A percentile compares a stretch with the other conserved stretches of the same genome.
Evolutionary conservation across 2,329 filamentous ascomycete species (phyloP).

Genomic region (Monascus ruber): DNA sequence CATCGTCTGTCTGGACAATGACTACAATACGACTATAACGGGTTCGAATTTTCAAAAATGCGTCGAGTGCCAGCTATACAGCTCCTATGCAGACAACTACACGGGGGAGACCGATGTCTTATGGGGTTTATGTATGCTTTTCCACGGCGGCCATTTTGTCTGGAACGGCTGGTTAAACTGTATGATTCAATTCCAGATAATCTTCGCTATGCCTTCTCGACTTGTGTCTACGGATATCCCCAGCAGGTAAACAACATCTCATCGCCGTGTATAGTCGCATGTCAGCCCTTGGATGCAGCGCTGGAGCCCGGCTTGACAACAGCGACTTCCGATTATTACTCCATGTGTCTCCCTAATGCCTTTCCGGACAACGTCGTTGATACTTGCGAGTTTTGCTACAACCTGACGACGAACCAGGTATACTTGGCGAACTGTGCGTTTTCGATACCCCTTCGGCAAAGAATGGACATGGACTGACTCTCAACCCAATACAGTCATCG

Average conservation of each 20-base stretch:
- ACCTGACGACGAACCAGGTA: slow-evolving; percentile 27
- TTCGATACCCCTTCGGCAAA: neutral
- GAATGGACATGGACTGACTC: slow-evolving; percentile 1
- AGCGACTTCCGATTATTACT: slow-evolving; percentile 20
- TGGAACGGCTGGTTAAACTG: neutral
- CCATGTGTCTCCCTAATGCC: slow-evolving; percentile 25
- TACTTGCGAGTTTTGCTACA: slow-evolving; percentile 33
- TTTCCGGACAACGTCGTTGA: slow-evolving; percentile 33
- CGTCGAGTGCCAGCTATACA: slow-evolving; percentile 31
- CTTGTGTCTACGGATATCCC: slow-evolving; percentile 34
- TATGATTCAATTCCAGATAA: slow-evolving; percentile 25
- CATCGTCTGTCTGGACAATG: slow-evolving; percentile 30
- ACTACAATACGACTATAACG: slow-evolving; percentile 20
- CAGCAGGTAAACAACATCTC: slow-evolving; percentile 25
- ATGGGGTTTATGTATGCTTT: slow-evolving; percentile 34
- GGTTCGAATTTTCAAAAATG: slow-evolving; percentile 30
- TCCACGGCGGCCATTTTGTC: neutral
- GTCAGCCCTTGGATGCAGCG: slow-evolving; percentile 21
- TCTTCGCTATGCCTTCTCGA: slow-evolving; percentile 33
- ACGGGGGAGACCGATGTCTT: slow-evolving; percentile 32
- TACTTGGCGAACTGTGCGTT: slow-evolving; percentile 35
- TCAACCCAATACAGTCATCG: slow-evolving; percentile 23
- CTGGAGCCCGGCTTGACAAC: slow-evolving; percentile 19
- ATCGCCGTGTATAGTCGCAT: slow-evolving; percentile 34
- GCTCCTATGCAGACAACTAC: slow-evolving; percentile 20